Evolutionary conservation across 352 stramenopile genomes (phyloP), one percentile per base, ranked within the genome.

Genomic region (Phytophthora megakarya): DNA sequence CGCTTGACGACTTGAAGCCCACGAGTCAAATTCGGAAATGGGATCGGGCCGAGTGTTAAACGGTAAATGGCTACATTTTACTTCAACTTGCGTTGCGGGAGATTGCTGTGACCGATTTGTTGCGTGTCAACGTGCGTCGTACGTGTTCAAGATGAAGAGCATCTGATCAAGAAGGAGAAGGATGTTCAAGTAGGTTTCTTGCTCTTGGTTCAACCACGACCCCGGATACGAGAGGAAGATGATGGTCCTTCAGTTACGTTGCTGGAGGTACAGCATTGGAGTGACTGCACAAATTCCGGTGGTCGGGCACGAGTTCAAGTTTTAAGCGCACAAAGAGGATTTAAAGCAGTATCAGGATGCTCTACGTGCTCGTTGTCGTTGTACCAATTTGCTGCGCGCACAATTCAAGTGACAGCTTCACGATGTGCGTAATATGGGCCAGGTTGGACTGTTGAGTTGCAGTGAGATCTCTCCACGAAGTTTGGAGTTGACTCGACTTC

Each of bases 321-420:
- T n/a, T n/a, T n/a, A n/a, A n/a, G n/a, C n/a, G n/a, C n/a, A 32
- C 26, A 32, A 32, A 9, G 26, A 32, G 9, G 26, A 32, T 32
- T 9, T 32, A 4, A 32, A 32, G 9, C 4, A 32, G 26, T 32
- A 32, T n/a, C n/a, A n/a, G n/a, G n/a, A n/a, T n/a, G n/a, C n/a
- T n/a, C n/a, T n/a, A n/a, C n/a, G n/a, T 38, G 33, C 32, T 57
- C 19, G 32, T 21, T 22, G 47, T 3, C 16, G 37, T 18, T 39
- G 51, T 16, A 8, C 38, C 26, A 52, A 48, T 15, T 63, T 48
- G 25, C 7, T 40, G 30, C 12, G 49, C 16, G 23, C 64, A 72
- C 21, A 30, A 12, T 22, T 59, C n/a, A 19, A 61, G 15, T 13
- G 64, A 50, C 33, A 72, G n/a, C 51, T 68, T 63, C 10, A 68